Conservation (phyloP, 257 asterid genomes). For the Solanum sejunctum region DNA sequence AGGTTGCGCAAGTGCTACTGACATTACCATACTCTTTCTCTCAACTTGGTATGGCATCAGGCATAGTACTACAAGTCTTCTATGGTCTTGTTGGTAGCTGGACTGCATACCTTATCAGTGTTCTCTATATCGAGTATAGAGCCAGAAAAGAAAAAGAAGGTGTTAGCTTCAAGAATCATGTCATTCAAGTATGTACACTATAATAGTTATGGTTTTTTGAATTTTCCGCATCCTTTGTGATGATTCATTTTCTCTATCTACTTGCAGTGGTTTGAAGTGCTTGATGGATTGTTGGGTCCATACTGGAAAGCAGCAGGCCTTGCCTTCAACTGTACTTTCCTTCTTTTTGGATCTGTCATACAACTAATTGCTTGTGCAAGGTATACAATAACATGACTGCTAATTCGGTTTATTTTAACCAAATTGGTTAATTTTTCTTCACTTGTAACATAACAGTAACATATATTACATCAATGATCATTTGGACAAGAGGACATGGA, state of each 20-base stretch:
- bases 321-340: constrained; percentile 96
- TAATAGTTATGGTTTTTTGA: neutral
- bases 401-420: too few relatives aligned
- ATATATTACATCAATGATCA: constrained; percentile 85
- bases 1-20: constrained; percentile 94
- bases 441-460: constrained; percentile 47
- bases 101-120: constrained; percentile 95
- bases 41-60: constrained; percentile 86
- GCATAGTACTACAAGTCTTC: constrained; percentile 63
- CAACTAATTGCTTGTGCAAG: constrained; percentile 98
- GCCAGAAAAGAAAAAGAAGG: constrained; percentile 88
- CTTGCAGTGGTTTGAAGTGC: constrained; percentile 89
- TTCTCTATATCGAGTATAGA: constrained; percentile 72
- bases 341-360: constrained; percentile 90
- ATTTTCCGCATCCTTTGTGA: neutral
- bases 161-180: constrained; percentile 85
- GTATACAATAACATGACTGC: constrained; percentile 10
- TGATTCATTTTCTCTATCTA: neutral
- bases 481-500: constrained; percentile 98
- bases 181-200: constrained; percentile 52
- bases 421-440: neutral
- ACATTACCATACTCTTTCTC: constrained; percentile 92
- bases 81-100: constrained; percentile 89
- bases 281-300: constrained; percentile 90
- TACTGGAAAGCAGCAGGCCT: constrained; percentile 93